Base-by-base conservation (phyloP, 805 yeast genomes). In the Wickerhamiella spandovensis region DNA sequence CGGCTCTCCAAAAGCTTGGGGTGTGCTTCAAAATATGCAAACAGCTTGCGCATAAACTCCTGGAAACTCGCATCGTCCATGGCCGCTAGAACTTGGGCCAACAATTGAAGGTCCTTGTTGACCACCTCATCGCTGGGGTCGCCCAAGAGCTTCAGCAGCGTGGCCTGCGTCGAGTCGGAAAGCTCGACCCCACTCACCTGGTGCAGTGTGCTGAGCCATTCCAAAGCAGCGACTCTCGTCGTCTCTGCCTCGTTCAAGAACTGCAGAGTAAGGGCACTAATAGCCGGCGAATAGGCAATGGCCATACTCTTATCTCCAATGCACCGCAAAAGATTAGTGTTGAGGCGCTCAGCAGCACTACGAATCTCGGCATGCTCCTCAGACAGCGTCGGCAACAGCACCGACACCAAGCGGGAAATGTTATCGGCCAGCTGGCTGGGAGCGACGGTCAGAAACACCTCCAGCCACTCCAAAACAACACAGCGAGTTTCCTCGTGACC, bases 141-240 rank as follows among this genome's bases (percentile, higher is more conserved):
- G 2, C 79, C 72, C 18, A 79, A 71, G 0, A 95, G 84, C 60
- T 80, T 82, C 48, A 92, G 70, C 37, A 92, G 70, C 0, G 88
- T 85, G 12, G 84, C 79, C 58, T 88, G 81, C 43, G 87, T 82
- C 51, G 77, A 77, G 48, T 78, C 82, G 51, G 67, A 61, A 38
- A 63, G 58, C 21, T 64, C 62, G 24, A 80, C 62, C 35, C 81
- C 70, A 52, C 76, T 73, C 39, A 70, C 66, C 24, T 77, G 73
- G 60, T 88, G 90, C 41, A 92, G 71, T 74, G 86, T 78, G 15
- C 80, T 78, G 30, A 92, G 70, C 98, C 98, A 92, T 55, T 89
- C 95, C 35, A 92, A 68, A 22, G 92, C 81, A 0, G 94, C 86
- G 32, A 87, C 73, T 52, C 92, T 74, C 0, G 96, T 84, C 25